Percentiles rank a stretch among this genome's conserved stretches.
phyloP scores from a whole-genome alignment of 164 flowering plant genomes.

The Piper betle region DNA sequence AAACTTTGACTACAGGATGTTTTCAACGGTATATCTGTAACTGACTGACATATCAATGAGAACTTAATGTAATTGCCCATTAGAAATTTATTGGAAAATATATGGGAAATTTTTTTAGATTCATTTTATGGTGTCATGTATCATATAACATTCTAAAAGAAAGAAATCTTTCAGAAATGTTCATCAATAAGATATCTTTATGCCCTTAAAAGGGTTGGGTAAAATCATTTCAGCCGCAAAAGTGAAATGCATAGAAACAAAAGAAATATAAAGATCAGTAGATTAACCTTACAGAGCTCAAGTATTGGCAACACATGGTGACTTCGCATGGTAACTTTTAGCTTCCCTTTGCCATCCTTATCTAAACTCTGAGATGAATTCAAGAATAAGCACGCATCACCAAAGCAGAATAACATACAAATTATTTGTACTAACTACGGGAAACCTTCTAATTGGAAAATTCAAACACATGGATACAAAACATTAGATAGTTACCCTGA shows the following conservation, averaged over 20 bases:
- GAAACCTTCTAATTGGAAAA: neutral
- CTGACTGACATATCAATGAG: too few relatives aligned
- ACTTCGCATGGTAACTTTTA: slow-evolving; percentile 52
- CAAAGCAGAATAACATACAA: neutral
- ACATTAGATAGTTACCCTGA: slow-evolving; percentile 35
- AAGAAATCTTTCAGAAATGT: neutral
- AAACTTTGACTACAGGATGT: too few relatives aligned
- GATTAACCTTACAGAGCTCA: slow-evolving; percentile 62
- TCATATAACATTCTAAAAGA: neutral
- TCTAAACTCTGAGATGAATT: slow-evolving; percentile 44
- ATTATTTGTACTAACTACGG: too few relatives aligned
- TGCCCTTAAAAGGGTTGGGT: neutral
- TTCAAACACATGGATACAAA: neutral
- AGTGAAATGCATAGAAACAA: neutral
- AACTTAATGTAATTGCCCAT: too few relatives aligned
- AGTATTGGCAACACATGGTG: slow-evolving; percentile 55
- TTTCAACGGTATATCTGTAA: too few relatives aligned
- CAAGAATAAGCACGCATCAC: neutral
- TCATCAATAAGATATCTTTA: too few relatives aligned
- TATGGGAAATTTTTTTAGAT: too few relatives aligned
- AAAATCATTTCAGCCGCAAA: too few relatives aligned
- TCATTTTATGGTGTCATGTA: too few relatives aligned
- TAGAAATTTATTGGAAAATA: too few relatives aligned
- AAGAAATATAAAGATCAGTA: neutral
- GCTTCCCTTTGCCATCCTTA: slow-evolving; percentile 42